phyloP scores from a whole-genome alignment of 2,329 filamentous ascomycete species.

The Byssothecium circinans region DNA sequence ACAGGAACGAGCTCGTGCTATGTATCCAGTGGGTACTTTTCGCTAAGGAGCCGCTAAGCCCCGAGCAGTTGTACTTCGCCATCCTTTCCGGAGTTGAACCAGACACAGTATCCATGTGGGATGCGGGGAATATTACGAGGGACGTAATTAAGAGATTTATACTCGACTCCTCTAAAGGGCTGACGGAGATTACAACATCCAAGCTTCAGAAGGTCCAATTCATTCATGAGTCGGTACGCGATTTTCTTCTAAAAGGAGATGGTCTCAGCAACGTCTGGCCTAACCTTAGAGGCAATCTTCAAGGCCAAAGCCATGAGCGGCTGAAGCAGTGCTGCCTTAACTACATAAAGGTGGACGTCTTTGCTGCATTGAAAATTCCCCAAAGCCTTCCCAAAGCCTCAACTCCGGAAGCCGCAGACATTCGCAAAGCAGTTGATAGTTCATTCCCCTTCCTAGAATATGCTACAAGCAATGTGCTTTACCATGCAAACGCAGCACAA shows the following conservation, averaged over 20 bases:
- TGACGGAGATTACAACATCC: constrained; percentile 15
- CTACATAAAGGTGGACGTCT: constrained; percentile 40
- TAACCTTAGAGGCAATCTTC: constrained; percentile 32
- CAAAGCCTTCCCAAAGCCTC: constrained; percentile 11
- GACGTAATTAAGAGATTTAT: constrained; percentile 16
- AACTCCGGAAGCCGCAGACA: not conserved
- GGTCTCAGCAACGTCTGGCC: constrained; percentile 33
- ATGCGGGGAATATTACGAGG: constrained; percentile 23
- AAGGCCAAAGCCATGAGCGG: constrained; percentile 44
- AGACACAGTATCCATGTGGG: constrained; percentile 16
- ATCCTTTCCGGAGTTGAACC: constrained; percentile 8
- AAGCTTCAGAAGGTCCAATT: constrained; percentile 27
- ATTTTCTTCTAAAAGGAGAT: constrained; percentile 44
- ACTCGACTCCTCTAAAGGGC: constrained; percentile 19
- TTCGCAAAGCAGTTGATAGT: constrained; percentile 8
- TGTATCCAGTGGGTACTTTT: constrained; percentile 13
- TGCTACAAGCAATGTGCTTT: constrained; percentile 45
- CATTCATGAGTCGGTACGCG: constrained; percentile 31
- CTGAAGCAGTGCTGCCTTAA: constrained; percentile 49
- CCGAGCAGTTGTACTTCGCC: constrained; percentile 13
- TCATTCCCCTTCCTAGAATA: constrained; percentile 53
- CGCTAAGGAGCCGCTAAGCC: constrained; percentile 7
- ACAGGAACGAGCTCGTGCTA: constrained; percentile 3
- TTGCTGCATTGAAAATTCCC: constrained; percentile 3
- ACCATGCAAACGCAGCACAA: constrained; percentile 45